A percentile compares a stretch with the other conserved stretches of the same genome.
These are phyloP conservation scores for Amauroascus niger DNA, from an alignment of 2,329 filamentous ascomycete genomes.

Conservation along the genomic window DNA sequence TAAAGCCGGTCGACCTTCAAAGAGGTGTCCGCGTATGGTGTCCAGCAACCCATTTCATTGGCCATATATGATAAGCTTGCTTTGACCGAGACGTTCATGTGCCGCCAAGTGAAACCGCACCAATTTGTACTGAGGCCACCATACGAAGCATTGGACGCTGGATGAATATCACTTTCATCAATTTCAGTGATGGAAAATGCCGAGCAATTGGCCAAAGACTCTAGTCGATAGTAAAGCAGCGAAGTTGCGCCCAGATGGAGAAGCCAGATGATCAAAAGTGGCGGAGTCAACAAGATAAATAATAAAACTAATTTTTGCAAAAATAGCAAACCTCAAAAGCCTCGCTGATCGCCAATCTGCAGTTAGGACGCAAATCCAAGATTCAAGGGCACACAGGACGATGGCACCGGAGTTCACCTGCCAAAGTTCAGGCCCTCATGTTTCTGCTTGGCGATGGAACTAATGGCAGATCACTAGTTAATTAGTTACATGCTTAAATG, in stretches of 20 bases:
- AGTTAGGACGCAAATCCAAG: not conserved
- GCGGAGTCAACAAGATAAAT: not conserved
- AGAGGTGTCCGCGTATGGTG: not conserved
- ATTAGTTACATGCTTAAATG: too few species aligned
- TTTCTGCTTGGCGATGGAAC: conserved; percentile 3
- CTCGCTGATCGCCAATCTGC: not conserved
- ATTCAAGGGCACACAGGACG: not conserved
- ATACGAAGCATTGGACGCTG: not conserved
- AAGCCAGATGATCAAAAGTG: not conserved
- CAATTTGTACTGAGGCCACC: not conserved
- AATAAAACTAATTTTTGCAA: not conserved
- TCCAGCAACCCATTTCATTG: not conserved
- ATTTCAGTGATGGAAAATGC: not conserved
- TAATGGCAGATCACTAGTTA: not conserved
- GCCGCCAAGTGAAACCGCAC: not conserved
- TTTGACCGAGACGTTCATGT: not conserved
- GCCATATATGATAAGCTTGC: too few species aligned
- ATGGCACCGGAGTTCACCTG: not conserved
- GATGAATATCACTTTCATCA: not conserved
- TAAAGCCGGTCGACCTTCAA: not conserved
- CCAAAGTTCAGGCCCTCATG: not conserved
- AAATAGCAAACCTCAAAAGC: not conserved
- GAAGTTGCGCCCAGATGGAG: not conserved
- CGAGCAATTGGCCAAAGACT: not conserved
- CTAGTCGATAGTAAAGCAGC: not conserved